phyloP scores from a whole-genome alignment of 257 asterid species.

The Penstemon eatonii region DNA sequence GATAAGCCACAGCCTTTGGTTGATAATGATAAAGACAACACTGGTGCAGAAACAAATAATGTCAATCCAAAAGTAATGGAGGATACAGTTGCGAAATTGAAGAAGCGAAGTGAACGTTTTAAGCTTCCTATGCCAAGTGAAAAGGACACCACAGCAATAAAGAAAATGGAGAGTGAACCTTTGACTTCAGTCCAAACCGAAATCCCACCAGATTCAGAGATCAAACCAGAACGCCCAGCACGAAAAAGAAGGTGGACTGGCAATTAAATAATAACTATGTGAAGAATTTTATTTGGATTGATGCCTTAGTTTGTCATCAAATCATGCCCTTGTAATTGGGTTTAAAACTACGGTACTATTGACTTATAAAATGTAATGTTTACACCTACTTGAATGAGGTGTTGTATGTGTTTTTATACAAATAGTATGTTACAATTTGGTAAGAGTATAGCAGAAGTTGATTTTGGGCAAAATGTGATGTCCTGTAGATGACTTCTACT shows the following conservation, averaged over 20 bases:
- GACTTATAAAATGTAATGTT: too few species aligned
- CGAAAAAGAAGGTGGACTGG: conserved; percentile 96
- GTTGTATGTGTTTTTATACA: too few species aligned
- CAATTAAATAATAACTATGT: conserved; percentile 32
- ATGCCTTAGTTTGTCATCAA: not conserved
- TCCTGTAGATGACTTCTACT: too few species aligned
- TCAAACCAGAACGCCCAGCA: conserved; percentile 91
- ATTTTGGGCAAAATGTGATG: too few species aligned
- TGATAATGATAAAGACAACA: conserved; percentile 38
- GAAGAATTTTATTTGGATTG: not conserved
- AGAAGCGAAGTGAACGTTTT: conserved; percentile 91
- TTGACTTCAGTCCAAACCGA: conserved; percentile 51
- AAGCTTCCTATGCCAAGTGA: conserved; percentile 95
- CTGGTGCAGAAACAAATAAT: conserved; percentile 39
- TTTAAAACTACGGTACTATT: too few species aligned
- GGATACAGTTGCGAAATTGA: conserved; percentile 85
- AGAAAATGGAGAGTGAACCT: conserved; percentile 62
- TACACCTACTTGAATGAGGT: too few species aligned
- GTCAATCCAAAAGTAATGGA: conserved; percentile 45
- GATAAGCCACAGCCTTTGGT: conserved; percentile 46
- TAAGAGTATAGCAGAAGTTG: too few species aligned
- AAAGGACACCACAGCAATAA: conserved; percentile 51
- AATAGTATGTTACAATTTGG: too few species aligned
- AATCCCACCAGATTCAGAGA: conserved; percentile 54
- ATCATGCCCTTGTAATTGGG: too few species aligned